Conservation (phyloP, 148 eudicot species). For the Oxyria digyna region DNA sequence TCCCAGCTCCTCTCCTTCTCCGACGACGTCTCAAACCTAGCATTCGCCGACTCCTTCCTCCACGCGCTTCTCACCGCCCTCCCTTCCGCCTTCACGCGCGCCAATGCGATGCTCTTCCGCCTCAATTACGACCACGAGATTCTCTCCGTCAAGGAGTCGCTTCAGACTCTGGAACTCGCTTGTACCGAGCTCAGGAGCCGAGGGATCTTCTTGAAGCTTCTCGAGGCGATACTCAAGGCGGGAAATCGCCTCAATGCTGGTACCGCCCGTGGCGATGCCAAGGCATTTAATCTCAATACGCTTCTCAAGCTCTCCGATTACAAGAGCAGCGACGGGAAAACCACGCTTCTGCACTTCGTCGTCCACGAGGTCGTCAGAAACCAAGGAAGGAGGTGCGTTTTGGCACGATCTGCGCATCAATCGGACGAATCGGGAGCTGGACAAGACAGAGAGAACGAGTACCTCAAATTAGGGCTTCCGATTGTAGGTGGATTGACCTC, state of each 20-base stretch:
- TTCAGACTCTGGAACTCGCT: slow-evolving; percentile 43
- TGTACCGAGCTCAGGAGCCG: slow-evolving; percentile 23
- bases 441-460: slow-evolving; percentile 61
- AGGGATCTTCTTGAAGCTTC: slow-evolving; percentile 21
- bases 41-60: slow-evolving; percentile 85
- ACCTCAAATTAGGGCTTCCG: slow-evolving; percentile 64
- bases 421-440: slow-evolving; percentile 19
- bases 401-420: slow-evolving; percentile 5
- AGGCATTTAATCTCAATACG: slow-evolving; percentile 31
- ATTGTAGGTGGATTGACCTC: slow-evolving; percentile 66
- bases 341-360: slow-evolving; percentile 25
- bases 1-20: slow-evolving; percentile 39
- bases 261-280: slow-evolving; percentile 22
- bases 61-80: slow-evolving; percentile 55
- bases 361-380: slow-evolving; percentile 21
- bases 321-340: slow-evolving; percentile 25
- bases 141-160: slow-evolving; percentile 32
- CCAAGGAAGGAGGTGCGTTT: slow-evolving; percentile 41
- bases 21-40: slow-evolving; percentile 51
- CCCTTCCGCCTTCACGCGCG: slow-evolving; percentile 67
- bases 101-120: slow-evolving; percentile 63
- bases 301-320: slow-evolving; percentile 24
- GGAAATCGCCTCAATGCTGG: slow-evolving; percentile 31
- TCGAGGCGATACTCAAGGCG: slow-evolving; percentile 26
- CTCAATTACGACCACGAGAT: slow-evolving; percentile 48